A percentile compares a stretch with the other conserved stretches of the same genome.
These are phyloP conservation scores for Parastagonospora nodorum DNA, from an alignment of 2,329 filamentous ascomycete species.

Conservation along the genomic window DNA sequence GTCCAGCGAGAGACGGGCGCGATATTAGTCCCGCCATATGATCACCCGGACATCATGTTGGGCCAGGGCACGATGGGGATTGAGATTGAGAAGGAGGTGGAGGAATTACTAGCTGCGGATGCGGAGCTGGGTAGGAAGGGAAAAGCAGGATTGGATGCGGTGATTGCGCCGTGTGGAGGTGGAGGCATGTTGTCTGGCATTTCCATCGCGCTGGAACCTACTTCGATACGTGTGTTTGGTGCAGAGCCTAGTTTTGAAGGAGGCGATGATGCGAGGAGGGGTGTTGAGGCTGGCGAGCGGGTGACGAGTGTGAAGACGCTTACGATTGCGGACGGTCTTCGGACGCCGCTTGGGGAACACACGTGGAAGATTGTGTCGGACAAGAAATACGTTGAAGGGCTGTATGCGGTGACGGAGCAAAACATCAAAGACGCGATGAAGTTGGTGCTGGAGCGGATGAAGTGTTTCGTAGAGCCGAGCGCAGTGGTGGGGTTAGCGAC, in stretches of 20 bases:
- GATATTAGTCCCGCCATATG: conserved; percentile 84
- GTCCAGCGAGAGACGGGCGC: conserved; percentile 76
- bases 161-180: conserved; percentile 84
- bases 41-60: conserved; percentile 88
- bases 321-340: conserved; percentile 86
- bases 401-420: conserved; percentile 78
- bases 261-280: conserved; percentile 79
- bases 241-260: conserved; percentile 83
- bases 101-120: conserved; percentile 52
- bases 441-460: conserved; percentile 83
- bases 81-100: conserved; percentile 78
- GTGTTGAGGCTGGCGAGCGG: conserved; percentile 67
- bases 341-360: conserved; percentile 77
- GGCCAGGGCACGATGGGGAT: conserved; percentile 90
- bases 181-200: conserved; percentile 87
- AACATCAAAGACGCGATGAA: conserved; percentile 79
- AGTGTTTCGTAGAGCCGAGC: conserved; percentile 89
- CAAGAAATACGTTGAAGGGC: conserved; percentile 68
- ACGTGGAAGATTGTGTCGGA: conserved; percentile 82
- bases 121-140: conserved; percentile 15
- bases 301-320: conserved; percentile 72
- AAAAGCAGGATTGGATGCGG: conserved; percentile 47
- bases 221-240: conserved; percentile 78
- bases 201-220: conserved; percentile 74
- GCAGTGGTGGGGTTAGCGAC: conserved; percentile 83